A percentile compares a stretch with the other conserved stretches of the same genome.
These are phyloP conservation scores for Penicillium frequentans DNA, from an alignment of 2,329 filamentous ascomycete genomes.

Conservation along the genomic window DNA sequence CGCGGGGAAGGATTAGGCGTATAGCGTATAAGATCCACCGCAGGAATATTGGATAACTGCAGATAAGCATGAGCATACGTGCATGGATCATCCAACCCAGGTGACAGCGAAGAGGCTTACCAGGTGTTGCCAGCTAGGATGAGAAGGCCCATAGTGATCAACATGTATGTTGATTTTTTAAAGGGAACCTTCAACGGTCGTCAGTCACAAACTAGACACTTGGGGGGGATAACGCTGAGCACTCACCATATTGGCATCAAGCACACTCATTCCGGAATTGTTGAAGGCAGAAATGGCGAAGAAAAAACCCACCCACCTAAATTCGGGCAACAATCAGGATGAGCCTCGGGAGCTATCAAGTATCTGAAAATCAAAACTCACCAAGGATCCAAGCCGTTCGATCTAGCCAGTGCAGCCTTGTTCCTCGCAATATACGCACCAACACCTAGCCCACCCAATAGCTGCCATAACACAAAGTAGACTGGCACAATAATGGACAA, in stretches of 20 bases:
- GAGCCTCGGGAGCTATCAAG: fast-evolving
- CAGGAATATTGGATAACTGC: not conserved
- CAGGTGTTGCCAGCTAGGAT: slow-evolving; percentile 64
- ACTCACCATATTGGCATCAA: slow-evolving; percentile 54
- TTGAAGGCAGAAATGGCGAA: slow-evolving; percentile 57
- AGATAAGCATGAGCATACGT: slow-evolving; percentile 40
- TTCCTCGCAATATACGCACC: slow-evolving; percentile 50
- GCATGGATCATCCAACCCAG: slow-evolving; percentile 62
- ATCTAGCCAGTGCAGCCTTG: slow-evolving; percentile 37
- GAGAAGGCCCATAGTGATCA: slow-evolving; percentile 54
- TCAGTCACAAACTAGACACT: slow-evolving; percentile 8
- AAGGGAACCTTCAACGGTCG: not conserved
- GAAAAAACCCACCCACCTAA: slow-evolving; percentile 43
- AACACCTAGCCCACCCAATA: slow-evolving; percentile 48
- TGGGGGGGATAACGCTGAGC: slow-evolving; percentile 39
- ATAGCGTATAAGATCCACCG: slow-evolving; percentile 23
- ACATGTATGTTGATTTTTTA: slow-evolving; percentile 29
- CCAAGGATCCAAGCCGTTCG: slow-evolving; percentile 53
- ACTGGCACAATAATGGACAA: slow-evolving; percentile 41
- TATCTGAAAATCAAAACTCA: slow-evolving; percentile 4
- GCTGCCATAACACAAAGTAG: slow-evolving; percentile 50
- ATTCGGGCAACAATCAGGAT: not conserved
- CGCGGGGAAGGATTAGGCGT: slow-evolving; percentile 33
- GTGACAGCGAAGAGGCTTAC: slow-evolving; percentile 59
- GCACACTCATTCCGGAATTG: slow-evolving; percentile 55